Evolutionary conservation across 345 rosid genomes (phyloP).

Genomic region (Xanthoceras sorbifolium): DNA sequence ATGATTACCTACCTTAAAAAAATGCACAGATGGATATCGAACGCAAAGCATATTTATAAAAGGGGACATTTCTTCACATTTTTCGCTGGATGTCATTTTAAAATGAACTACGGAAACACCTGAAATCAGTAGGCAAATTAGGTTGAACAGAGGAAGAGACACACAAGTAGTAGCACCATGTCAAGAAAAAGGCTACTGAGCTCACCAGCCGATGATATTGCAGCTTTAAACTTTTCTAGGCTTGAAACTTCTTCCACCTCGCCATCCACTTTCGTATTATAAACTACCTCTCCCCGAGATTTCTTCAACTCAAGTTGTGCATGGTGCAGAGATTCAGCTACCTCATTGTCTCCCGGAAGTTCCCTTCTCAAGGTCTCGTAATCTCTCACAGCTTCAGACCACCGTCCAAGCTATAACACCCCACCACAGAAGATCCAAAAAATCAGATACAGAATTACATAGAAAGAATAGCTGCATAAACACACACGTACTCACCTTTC

Average conservation of each 20-base stretch:
- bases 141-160: not conserved
- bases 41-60: conserved; percentile 39
- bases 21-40: conserved; percentile 43
- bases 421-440: conserved; percentile 1
- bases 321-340: conserved; percentile 65
- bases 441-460: not conserved
- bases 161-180: not conserved
- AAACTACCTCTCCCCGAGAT: conserved; percentile 44
- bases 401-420: conserved; percentile 59
- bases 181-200: not conserved
- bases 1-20: conserved; percentile 30
- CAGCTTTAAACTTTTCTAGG: conserved; percentile 60
- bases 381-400: conserved; percentile 88
- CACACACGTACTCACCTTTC: conserved; percentile 51
- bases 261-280: conserved; percentile 46
- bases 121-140: conserved; percentile 20
- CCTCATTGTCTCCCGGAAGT: conserved; percentile 82
- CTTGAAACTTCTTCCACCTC: conserved; percentile 68
- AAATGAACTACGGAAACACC: conserved; percentile 43
- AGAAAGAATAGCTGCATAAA: not conserved
- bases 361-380: conserved; percentile 78
- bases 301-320: conserved; percentile 69
- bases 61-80: conserved; percentile 41
- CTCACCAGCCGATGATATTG: conserved; percentile 63
- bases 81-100: conserved; percentile 33